Evolutionary conservation across 1,284 basidiomycete genomes (phyloP).

Genomic region (Mixia osmundae): DNA sequence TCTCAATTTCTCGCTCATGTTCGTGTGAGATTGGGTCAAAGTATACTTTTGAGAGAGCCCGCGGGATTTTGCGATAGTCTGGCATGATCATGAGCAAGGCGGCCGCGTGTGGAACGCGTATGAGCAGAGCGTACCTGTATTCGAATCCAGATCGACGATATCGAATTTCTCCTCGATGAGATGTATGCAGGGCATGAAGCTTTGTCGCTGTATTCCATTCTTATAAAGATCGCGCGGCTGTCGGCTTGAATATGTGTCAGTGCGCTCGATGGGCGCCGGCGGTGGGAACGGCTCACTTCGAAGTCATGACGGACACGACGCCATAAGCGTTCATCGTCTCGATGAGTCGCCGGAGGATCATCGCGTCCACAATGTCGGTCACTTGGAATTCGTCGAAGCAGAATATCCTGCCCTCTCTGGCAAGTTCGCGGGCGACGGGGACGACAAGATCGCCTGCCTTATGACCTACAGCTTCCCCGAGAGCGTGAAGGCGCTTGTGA

Average conservation of each 20-base stretch:
- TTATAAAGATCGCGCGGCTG: slow-evolving; percentile 95
- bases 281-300: slow-evolving; percentile 41
- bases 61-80: slow-evolving; percentile 81
- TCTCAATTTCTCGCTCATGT: slow-evolving; percentile 45
- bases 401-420: slow-evolving; percentile 57
- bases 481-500: slow-evolving; percentile 68
- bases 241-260: slow-evolving; percentile 33
- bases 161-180: slow-evolving; percentile 66
- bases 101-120: slow-evolving; percentile 1
- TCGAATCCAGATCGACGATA: slow-evolving; percentile 79
- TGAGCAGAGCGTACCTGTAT: slow-evolving; percentile 39
- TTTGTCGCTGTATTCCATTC: slow-evolving; percentile 94
- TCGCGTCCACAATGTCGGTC: slow-evolving; percentile 94
- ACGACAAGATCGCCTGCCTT: slow-evolving; percentile 51
- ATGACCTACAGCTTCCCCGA: slow-evolving; percentile 34
- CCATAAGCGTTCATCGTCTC: slow-evolving; percentile 67
- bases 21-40: slow-evolving; percentile 49
- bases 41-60: slow-evolving; percentile 76
- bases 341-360: slow-evolving; percentile 78
- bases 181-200: slow-evolving; percentile 86
- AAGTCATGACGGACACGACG: slow-evolving; percentile 85
- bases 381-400: slow-evolving; percentile 99
- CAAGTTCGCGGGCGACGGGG: slow-evolving; percentile 71
- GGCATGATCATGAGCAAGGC: slow-evolving; percentile 4
- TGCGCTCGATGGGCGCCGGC: neutral